Percentiles rank a stretch among this genome's conserved stretches.
Conservation (phyloP, 140 eudicot species). For the Ambrosia hybrid region DNA sequence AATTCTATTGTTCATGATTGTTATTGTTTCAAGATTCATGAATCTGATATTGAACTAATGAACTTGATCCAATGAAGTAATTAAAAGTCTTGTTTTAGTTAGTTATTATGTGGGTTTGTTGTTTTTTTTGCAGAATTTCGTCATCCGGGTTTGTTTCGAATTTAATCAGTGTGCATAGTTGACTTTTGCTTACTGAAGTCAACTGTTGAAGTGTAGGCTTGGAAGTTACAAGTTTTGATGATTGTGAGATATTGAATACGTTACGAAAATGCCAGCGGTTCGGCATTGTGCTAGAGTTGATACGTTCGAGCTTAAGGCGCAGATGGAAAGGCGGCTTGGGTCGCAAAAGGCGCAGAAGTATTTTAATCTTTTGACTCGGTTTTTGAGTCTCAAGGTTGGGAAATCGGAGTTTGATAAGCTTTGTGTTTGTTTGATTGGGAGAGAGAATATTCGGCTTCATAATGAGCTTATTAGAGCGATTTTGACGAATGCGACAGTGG, state of each 20-base stretch:
- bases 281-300: slow-evolving; percentile 69
- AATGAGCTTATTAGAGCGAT: slow-evolving; percentile 64
- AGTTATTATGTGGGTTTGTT: slow-evolving; percentile 13
- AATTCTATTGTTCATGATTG: neutral
- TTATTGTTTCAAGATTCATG: slow-evolving; percentile 4
- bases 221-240: slow-evolving; percentile 20
- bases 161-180: slow-evolving; percentile 25
- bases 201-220: neutral
- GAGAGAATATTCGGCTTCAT: slow-evolving; percentile 61
- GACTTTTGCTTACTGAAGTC: slow-evolving; percentile 36
- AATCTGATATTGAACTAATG: neutral
- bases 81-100: slow-evolving; percentile 6
- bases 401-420: slow-evolving; percentile 63
- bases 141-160: neutral
- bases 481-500: slow-evolving; percentile 49
- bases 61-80: slow-evolving; percentile 19
- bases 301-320: slow-evolving; percentile 48
- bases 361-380: slow-evolving; percentile 49
- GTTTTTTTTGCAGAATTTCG: slow-evolving; percentile 26
- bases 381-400: slow-evolving; percentile 41
- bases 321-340: slow-evolving; percentile 59
- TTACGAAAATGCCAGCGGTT: slow-evolving; percentile 49
- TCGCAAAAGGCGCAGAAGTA: slow-evolving; percentile 51
- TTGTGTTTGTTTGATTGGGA: slow-evolving; percentile 59
- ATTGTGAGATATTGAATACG: slow-evolving; percentile 36